Evolutionary conservation across 495 filamentous ascomycete genomes (phyloP).

Genomic region (Talaromyces ruber): DNA sequence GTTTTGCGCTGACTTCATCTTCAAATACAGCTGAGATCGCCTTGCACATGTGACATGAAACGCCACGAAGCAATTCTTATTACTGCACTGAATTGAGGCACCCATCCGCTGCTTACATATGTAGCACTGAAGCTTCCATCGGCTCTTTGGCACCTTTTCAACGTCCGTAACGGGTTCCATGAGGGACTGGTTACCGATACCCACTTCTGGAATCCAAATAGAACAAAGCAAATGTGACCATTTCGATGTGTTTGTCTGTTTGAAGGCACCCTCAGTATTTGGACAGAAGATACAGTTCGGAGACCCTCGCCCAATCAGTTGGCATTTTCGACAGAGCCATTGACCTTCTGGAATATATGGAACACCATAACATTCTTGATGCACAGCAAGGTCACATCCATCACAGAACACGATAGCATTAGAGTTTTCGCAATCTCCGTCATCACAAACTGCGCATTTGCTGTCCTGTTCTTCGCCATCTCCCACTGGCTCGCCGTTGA

Average conservation of each 20-base stretch:
- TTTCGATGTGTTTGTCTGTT: conserved; percentile 88
- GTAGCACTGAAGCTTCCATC: conserved; percentile 93
- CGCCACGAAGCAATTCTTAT: conserved; percentile 94
- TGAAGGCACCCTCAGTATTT: conserved; percentile 95
- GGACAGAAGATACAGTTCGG: conserved; percentile 98
- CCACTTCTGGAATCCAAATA: conserved; percentile 97
- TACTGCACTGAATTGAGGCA: conserved; percentile 95
- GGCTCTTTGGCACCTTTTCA: conserved; percentile 86
- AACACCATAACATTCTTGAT: conserved; percentile 98
- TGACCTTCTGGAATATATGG: conserved; percentile 98
- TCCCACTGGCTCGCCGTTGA: conserved; percentile 77
- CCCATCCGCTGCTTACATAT: conserved; percentile 97
- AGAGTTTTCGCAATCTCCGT: conserved; percentile 98
- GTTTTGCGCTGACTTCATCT: conserved; percentile 86
- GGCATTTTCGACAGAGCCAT: conserved; percentile 96
- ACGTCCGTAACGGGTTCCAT: conserved; percentile 99
- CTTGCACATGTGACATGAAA: conserved; percentile 97
- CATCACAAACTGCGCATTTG: conserved; percentile 96
- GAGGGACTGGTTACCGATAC: conserved; percentile 88
- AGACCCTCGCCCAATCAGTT: conserved; percentile 84
- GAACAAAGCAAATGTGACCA: conserved; percentile 97
- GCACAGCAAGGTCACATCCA: conserved; percentile 93
- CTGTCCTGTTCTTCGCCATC: conserved; percentile 90
- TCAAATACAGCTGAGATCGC: conserved; percentile 77
- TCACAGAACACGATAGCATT: conserved; percentile 99